Conservation (phyloP, 2,329 filamentous ascomycete genomes). For the Chaetomiaceae sp. region DNA sequence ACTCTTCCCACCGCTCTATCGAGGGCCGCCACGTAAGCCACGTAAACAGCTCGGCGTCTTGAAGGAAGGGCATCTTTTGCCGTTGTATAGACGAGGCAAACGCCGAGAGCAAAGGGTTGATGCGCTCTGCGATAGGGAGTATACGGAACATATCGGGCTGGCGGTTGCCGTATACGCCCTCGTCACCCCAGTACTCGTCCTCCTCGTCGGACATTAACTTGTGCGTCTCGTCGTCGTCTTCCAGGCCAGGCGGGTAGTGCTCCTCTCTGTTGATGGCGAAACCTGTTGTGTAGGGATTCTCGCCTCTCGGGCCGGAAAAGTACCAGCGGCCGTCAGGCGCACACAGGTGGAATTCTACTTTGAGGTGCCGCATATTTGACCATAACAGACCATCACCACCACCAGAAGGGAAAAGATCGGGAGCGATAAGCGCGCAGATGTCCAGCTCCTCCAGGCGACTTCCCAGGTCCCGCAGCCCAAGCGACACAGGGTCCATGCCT, state of each 20-base stretch:
- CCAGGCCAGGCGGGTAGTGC: conserved; percentile 13
- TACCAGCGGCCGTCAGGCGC: conserved; percentile 16
- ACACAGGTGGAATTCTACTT: conserved; percentile 13
- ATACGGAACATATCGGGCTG: not conserved
- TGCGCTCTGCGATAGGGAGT: not conserved
- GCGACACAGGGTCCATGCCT: conserved; percentile 10
- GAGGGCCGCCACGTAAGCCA: conserved; percentile 3
- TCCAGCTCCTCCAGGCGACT: conserved; percentile 12
- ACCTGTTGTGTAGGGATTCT: conserved; percentile 7
- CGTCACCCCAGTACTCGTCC: not conserved
- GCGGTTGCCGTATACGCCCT: not conserved
- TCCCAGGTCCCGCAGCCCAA: conserved; percentile 12
- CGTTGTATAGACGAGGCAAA: not conserved
- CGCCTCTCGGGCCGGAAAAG: conserved; percentile 17
- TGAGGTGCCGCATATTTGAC: conserved; percentile 14
- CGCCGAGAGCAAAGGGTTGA: not conserved
- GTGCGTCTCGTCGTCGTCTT: conserved; percentile 12
- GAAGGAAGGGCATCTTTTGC: not conserved
- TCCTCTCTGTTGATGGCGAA: conserved; percentile 12
- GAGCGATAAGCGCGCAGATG: conserved; percentile 10
- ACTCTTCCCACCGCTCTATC: not conserved
- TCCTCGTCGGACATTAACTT: not conserved
- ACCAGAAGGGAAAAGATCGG: conserved; percentile 10
- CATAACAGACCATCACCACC: not conserved
- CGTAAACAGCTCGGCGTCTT: not conserved